Evolutionary conservation across 768 basidiomycete species (phyloP).

Genomic region (Lentinula boryana): DNA sequence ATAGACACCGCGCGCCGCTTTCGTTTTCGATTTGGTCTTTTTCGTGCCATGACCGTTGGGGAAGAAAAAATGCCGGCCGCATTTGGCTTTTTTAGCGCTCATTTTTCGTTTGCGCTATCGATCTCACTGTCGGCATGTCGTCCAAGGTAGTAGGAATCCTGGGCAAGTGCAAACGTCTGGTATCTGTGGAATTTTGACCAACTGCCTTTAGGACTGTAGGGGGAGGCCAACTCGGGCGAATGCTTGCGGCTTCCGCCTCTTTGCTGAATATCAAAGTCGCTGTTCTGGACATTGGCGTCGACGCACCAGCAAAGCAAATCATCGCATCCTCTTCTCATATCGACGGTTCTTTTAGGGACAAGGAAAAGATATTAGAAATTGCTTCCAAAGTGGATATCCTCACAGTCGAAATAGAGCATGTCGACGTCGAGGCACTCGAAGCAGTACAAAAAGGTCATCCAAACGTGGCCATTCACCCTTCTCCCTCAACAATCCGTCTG

Average conservation of each 20-base stretch:
- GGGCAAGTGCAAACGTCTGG: constrained; percentile 32
- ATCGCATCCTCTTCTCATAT: constrained; percentile 58
- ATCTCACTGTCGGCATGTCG: constrained; percentile 23
- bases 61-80: constrained; percentile 12
- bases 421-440: constrained; percentile 71
- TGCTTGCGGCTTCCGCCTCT: constrained; percentile 89
- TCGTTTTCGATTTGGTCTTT: constrained; percentile 42
- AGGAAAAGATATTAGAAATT: constrained; percentile 71
- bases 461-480: constrained; percentile 59
- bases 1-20: constrained; percentile 44
- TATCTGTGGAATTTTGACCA: not conserved
- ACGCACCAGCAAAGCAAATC: constrained; percentile 87
- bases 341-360: constrained; percentile 86
- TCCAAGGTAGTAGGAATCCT: constrained; percentile 46
- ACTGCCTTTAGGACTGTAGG: constrained; percentile 37
- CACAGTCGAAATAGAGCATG: constrained; percentile 97
- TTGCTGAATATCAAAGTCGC: constrained; percentile 78
- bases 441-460: constrained; percentile 38
- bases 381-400: constrained; percentile 79
- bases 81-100: not conserved
- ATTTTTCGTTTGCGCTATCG: not conserved
- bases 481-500: constrained; percentile 71
- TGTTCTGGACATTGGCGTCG: constrained; percentile 78
- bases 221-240: constrained; percentile 95
- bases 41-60: constrained; percentile 28